Evolutionary conservation across 345 rosid species (phyloP), one percentile per base, ranked within the genome.

Genomic region (Eucalyptus polybractea): DNA sequence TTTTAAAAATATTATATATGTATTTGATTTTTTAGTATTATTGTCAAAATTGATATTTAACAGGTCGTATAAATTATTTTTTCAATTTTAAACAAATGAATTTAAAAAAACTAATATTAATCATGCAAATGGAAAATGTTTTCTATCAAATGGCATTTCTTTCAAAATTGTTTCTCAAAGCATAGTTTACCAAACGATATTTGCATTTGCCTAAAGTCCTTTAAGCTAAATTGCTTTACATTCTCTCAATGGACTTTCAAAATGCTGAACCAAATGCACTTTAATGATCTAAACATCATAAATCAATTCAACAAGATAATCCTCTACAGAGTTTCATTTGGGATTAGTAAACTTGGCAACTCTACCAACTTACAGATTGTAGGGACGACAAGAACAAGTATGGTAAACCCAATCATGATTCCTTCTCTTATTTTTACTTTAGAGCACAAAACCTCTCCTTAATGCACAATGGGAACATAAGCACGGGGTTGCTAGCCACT

Each of bases 231-330:
- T 2, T 1, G 1, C 1, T 47, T 47, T 47, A 0, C 50, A 47
- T 47, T 47, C 11, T 47, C 5, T 0, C 5, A 47, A 47, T 47
- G 13, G 0, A 11, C 50, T 47, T 47, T 47, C 5, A 47, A 47
- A 47, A 47, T 47, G 4, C 2, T 47, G 0, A 47, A 47, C 0
- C 50, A 10, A 47, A 47, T 1, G 1, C 50, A 47, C 50, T 1
- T 47, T 53, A 53, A 69, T 33, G 7, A 69, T 31, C 24, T 69
- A 31, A 33, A 16, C 80, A 69, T 33, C 25, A 33, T 33, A 37
- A 27, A 72, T 19, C 5, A 21, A 2, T 37, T 76, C 5, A 10
- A 37, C 15, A 21, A 72, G 47, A 37, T 37, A 37, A 37, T 37
- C 40, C 83, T 76, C 83, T 2, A 21, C 3, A 21, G 5, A 21